phyloP scores from a whole-genome alignment of 148 eudicot species.

The Persicaria tinctoria region DNA sequence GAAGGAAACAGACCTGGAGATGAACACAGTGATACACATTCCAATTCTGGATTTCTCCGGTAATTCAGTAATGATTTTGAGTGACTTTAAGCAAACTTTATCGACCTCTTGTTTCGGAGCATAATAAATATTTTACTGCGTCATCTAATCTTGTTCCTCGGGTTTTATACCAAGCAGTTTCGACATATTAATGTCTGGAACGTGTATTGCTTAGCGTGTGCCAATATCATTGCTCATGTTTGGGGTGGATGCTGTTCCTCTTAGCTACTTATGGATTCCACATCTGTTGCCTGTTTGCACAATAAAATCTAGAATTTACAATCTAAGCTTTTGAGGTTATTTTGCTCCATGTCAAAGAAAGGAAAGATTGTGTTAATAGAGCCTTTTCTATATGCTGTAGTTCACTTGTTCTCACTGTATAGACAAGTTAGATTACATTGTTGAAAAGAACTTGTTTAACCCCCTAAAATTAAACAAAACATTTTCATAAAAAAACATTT shows the following conservation, averaged over 20 bases:
- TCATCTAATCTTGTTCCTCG: neutral
- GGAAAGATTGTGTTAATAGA: neutral
- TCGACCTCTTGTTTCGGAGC: neutral
- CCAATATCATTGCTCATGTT: neutral
- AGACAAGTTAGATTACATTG: neutral
- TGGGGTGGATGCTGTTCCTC: neutral
- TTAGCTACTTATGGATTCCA: neutral
- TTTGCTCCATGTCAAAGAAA: neutral
- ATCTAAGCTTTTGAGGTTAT: neutral
- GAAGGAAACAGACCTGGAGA: conserved; percentile 58
- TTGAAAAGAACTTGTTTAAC: neutral
- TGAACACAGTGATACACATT: conserved; percentile 46
- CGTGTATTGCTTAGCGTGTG: neutral
- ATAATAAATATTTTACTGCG: neutral
- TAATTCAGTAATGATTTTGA: conserved; percentile 16
- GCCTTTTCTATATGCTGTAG: neutral
- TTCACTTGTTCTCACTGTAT: neutral
- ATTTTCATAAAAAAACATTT: neutral
- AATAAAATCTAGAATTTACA: neutral
- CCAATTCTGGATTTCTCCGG: conserved; percentile 43
- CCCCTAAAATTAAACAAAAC: neutral
- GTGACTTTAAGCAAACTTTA: neutral
- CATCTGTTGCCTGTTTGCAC: neutral
- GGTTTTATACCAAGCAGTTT: neutral
- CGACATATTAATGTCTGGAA: neutral